Evolutionary conservation across 129 eudicot genomes (phyloP).

Genomic region (Kitagawia praeruptora): DNA sequence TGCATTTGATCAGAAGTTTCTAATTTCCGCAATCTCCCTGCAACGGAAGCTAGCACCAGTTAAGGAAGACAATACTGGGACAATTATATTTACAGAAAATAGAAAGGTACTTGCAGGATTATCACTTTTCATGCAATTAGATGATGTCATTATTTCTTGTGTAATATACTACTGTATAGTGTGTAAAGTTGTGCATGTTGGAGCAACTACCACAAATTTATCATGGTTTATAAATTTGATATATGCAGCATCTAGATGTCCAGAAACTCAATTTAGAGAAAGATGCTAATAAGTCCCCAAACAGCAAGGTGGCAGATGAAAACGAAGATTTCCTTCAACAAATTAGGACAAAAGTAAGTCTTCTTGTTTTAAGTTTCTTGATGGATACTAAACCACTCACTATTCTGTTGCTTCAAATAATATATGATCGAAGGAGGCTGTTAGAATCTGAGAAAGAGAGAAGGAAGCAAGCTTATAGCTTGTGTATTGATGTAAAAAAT

Average conservation of each 20-base stretch:
- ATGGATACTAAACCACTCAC: not conserved
- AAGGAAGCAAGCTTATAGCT: too few relatives aligned
- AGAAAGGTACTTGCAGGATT: constrained; percentile 24
- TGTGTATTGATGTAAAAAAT: too few relatives aligned
- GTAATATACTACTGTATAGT: not conserved
- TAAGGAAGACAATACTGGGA: constrained; percentile 25
- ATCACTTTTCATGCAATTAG: not conserved
- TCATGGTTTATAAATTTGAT: not conserved
- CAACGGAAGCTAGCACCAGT: constrained; percentile 47
- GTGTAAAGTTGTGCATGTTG: not conserved
- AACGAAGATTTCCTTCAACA: constrained; percentile 80
- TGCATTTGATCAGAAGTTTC: constrained; percentile 31
- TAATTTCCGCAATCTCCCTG: constrained; percentile 31
- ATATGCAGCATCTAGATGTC: constrained; percentile 31
- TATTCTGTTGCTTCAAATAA: not conserved
- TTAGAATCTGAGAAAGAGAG: too few relatives aligned
- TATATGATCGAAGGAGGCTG: not conserved
- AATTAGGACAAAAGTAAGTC: constrained; percentile 79
- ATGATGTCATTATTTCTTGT: not conserved
- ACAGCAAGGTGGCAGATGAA: constrained; percentile 38
- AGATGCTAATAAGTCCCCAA: constrained; percentile 17
- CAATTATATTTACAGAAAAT: constrained; percentile 16
- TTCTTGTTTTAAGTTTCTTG: not conserved
- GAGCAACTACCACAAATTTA: not conserved
- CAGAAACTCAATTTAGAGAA: constrained; percentile 32